Evolutionary conservation across 495 filamentous ascomycete genomes (phyloP).

Genomic region (Aspergillus taichungensis): DNA sequence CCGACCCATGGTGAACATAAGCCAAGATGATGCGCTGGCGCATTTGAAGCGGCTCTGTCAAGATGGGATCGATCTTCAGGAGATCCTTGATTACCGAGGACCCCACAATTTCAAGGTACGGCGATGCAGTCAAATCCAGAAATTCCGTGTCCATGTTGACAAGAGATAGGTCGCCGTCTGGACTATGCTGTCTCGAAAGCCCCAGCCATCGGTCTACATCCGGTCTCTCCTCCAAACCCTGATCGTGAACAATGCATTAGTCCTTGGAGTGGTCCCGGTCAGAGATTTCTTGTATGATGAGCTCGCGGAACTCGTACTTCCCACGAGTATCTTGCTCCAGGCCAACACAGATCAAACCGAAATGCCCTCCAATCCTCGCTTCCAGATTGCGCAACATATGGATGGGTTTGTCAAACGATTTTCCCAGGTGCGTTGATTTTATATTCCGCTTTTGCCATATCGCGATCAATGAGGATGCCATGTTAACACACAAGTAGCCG

Average conservation of each 20-base stretch:
- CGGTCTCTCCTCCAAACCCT: conserved; percentile 71
- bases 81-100: conserved; percentile 59
- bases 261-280: conserved; percentile 56
- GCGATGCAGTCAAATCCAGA: conserved; percentile 2
- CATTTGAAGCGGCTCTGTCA: conserved; percentile 62
- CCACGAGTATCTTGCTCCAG: conserved; percentile 60
- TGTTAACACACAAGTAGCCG: conserved; percentile 38
- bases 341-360: conserved; percentile 67
- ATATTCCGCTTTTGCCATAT: neutral
- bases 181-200: conserved; percentile 67
- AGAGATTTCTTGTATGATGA: conserved; percentile 73
- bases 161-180: conserved; percentile 46
- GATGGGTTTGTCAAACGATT: conserved; percentile 70
- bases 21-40: conserved; percentile 58
- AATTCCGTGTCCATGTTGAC: conserved; percentile 26
- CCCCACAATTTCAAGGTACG: conserved; percentile 52
- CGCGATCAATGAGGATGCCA: neutral
- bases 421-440: conserved; percentile 38
- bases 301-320: conserved; percentile 65
- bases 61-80: conserved; percentile 60
- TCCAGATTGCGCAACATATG: conserved; percentile 67
- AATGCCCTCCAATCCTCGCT: conserved; percentile 64
- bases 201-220: conserved; percentile 75
- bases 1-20: conserved; percentile 73
- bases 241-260: conserved; percentile 60